phyloP scores from a whole-genome alignment of 305 asterid genomes.

The Fraxinus floribunda region DNA sequence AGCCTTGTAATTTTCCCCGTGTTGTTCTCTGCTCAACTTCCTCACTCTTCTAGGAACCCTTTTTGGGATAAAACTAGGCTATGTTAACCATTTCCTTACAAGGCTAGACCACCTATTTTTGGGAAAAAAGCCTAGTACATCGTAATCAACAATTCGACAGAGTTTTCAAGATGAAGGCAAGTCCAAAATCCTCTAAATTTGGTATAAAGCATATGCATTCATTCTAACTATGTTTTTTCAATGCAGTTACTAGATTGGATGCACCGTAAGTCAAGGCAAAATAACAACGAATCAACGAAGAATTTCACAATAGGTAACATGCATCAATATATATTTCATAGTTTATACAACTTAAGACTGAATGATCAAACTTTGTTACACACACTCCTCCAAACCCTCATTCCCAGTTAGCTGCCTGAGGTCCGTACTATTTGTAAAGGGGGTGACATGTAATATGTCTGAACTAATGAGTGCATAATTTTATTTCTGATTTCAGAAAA shows the following conservation, averaged over 20 bases:
- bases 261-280: constrained; percentile 56
- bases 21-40: constrained; percentile 20
- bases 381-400: not conserved
- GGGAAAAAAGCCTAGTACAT: not conserved
- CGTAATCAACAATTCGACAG: not conserved
- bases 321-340: not conserved
- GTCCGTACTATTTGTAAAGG: not conserved
- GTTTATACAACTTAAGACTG: not conserved
- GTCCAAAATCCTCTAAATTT: constrained; percentile 31
- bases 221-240: constrained; percentile 30
- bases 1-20: too few species aligned
- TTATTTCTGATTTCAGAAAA: constrained; percentile 45
- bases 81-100: constrained; percentile 23
- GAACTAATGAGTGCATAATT: constrained; percentile 19
- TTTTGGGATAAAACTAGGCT: constrained; percentile 15
- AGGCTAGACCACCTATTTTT: constrained; percentile 18
- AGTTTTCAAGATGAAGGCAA: constrained; percentile 61
- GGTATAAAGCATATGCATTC: constrained; percentile 13
- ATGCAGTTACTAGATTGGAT: constrained; percentile 80
- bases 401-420: not conserved
- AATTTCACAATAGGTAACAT: constrained; percentile 52
- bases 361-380: constrained; percentile 3
- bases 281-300: constrained; percentile 39
- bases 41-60: constrained; percentile 43
- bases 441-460: constrained; percentile 7